phyloP scores from a whole-genome alignment of 345 rosid species.

The Aethionema arabicum region DNA sequence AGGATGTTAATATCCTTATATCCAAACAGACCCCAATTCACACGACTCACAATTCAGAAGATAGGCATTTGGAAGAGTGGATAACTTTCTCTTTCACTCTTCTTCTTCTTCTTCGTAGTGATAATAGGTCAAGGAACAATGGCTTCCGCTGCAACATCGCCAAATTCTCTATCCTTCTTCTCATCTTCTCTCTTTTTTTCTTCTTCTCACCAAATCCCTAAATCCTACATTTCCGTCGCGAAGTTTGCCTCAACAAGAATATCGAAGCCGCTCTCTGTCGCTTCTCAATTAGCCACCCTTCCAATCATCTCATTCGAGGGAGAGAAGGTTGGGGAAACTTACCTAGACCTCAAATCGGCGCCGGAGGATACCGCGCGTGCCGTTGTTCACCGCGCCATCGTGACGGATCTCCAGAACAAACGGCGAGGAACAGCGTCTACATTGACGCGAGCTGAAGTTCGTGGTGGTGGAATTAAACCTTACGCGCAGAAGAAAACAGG shows the following conservation, averaged over 20 bases:
- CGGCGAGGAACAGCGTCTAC: slow-evolving; percentile 96
- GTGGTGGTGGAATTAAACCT: slow-evolving; percentile 92
- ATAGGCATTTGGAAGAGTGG: slow-evolving; percentile 36
- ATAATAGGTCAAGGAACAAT: slow-evolving; percentile 32
- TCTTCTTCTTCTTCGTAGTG: slow-evolving; percentile 26
- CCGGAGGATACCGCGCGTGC: slow-evolving; percentile 83
- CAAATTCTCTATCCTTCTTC: slow-evolving; percentile 57
- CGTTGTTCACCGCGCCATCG: slow-evolving; percentile 78
- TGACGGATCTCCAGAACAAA: slow-evolving; percentile 79
- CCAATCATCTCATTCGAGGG: slow-evolving; percentile 80
- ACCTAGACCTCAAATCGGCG: slow-evolving; percentile 74
- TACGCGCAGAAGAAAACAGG: slow-evolving; percentile 91
- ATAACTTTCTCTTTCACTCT: slow-evolving; percentile 27
- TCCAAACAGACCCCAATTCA: slow-evolving; percentile 25
- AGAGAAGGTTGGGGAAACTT: slow-evolving; percentile 78
- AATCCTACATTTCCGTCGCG: slow-evolving; percentile 25
- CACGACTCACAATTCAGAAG: slow-evolving; percentile 17
- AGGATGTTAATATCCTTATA: slow-evolving; percentile 11
- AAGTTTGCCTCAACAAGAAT: slow-evolving; percentile 29
- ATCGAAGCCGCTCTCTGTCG: slow-evolving; percentile 44
- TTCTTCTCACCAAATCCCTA: slow-evolving; percentile 38
- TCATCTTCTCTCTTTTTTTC: slow-evolving; percentile 48
- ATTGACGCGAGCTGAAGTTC: slow-evolving; percentile 78
- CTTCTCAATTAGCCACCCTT: slow-evolving; percentile 58
- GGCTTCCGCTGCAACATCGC: slow-evolving; percentile 44